Evolutionary conservation across 805 yeast species (phyloP), one percentile per base, ranked within the genome.

Genomic region (Starmerella cellae): DNA sequence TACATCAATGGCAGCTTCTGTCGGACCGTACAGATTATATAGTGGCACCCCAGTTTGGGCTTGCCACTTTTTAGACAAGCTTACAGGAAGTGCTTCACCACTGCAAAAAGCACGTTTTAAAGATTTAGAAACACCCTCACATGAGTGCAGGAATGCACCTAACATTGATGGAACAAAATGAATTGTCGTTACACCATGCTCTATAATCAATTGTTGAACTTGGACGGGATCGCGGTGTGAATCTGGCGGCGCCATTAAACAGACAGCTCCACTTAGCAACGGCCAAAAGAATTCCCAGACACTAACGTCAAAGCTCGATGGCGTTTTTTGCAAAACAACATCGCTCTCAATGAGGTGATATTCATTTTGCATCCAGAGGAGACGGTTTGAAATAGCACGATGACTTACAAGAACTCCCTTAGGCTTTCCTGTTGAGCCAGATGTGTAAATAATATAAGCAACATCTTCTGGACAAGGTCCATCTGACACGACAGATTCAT

Each of bases 351-450:
- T 31, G 9, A 46, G 37, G 4, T 30, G 26, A 30, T 41, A 46
- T 36, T 37, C 39, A 24, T 20, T 14, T 19, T 46, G 47, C 49
- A 46, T 46, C 49, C 49, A 46, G 17, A 36, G 14, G 8, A 46
- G 11, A 1, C 49, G 42, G 26, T 46, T 46, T 3, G 41, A 39
- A 17, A 46, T 43, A 2, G 49, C 47, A 11, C 29, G 18, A 29
- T 46, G 47, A 26, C 43, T 38, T 2, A 81, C 64, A 38, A 77
- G 78, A 26, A 80, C 91, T 59, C 93, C 93, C 65, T 81, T 81
- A 50, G 93, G 93, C 46, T 72, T 70, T 48, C 91, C 91, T 21
- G 91, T 79, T 16, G 85, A 77, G 29, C 93, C 93, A 3, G 91
- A 81, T 17, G 93, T 81, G 67, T 80, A 81, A 85, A 81, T 81